Evolutionary conservation across 1,284 basidiomycete species (phyloP).

Genomic region (Ceratobasidium sp.): DNA sequence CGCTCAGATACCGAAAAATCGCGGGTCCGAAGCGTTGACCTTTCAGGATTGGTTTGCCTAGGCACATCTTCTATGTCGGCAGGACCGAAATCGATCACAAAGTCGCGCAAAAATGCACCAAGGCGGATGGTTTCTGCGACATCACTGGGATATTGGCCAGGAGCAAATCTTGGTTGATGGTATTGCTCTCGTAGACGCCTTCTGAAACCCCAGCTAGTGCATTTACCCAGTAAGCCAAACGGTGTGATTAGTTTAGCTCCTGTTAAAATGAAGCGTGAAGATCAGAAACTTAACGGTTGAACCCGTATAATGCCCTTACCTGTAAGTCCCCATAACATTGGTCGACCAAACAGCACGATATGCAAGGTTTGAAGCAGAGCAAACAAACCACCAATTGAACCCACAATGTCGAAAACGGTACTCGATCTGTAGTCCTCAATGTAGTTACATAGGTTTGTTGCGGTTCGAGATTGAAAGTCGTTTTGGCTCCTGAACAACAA

Average conservation of each 20-base stretch:
- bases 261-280: neutral
- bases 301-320: neutral
- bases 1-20: too few species aligned
- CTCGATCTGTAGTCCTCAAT: slow-evolving; percentile 22
- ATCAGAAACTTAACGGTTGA: neutral
- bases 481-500: neutral
- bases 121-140: slow-evolving; percentile 50
- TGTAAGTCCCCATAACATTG: slow-evolving; percentile 16
- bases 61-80: too few species aligned
- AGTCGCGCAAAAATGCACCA: slow-evolving; percentile 46
- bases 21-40: too few species aligned
- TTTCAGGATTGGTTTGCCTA: too few species aligned
- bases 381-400: slow-evolving; percentile 23
- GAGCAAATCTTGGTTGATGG: too few species aligned
- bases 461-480: neutral
- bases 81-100: slow-evolving; percentile 29
- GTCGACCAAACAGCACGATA: slow-evolving; percentile 18
- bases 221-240: slow-evolving; percentile 39
- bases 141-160: slow-evolving; percentile 28
- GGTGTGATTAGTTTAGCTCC: slow-evolving; percentile 35
- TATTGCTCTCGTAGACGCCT: neutral
- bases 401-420: slow-evolving; percentile 14
- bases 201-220: slow-evolving; percentile 39
- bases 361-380: slow-evolving; percentile 12
- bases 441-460: slow-evolving; percentile 5